phyloP scores from a whole-genome alignment of 305 asterid species.

The Lippia alba region DNA sequence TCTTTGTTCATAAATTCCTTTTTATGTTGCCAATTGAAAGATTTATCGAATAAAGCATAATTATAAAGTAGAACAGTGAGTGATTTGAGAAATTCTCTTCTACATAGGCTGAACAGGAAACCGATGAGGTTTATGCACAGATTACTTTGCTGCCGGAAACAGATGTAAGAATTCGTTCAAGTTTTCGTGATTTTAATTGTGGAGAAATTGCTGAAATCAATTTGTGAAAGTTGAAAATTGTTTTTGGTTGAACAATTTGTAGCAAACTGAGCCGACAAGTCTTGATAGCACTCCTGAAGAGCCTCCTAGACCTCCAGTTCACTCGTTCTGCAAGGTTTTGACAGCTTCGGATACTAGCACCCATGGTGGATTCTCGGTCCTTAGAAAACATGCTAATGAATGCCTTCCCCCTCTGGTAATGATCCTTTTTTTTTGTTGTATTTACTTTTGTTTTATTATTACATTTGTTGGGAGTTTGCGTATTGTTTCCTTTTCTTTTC shows the following conservation, averaged over 20 bases:
- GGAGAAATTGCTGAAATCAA: neutral
- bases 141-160: conserved; percentile 49
- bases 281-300: conserved; percentile 36
- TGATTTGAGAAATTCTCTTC: conserved; percentile 6
- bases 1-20: neutral
- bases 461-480: neutral
- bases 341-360: conserved; percentile 64
- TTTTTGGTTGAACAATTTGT: conserved; percentile 5
- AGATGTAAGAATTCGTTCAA: conserved; percentile 41
- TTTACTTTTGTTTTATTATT: neutral
- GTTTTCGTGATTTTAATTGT: neutral
- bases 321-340: conserved; percentile 64
- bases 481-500: neutral
- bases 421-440: neutral
- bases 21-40: conserved; percentile 6
- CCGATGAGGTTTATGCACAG: conserved; percentile 64
- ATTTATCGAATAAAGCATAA: neutral
- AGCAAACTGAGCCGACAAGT: conserved; percentile 46
- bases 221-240: neutral
- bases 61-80: conserved; percentile 1
- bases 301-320: conserved; percentile 48
- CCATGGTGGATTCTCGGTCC: conserved; percentile 66
- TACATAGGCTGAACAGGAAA: conserved; percentile 64
- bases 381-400: conserved; percentile 58
- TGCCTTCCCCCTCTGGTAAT: conserved; percentile 72